These are phyloP conservation scores for Golubevia sp. DNA, from an alignment of 1,284 basidiomycete species.

Conservation along the genomic window DNA sequence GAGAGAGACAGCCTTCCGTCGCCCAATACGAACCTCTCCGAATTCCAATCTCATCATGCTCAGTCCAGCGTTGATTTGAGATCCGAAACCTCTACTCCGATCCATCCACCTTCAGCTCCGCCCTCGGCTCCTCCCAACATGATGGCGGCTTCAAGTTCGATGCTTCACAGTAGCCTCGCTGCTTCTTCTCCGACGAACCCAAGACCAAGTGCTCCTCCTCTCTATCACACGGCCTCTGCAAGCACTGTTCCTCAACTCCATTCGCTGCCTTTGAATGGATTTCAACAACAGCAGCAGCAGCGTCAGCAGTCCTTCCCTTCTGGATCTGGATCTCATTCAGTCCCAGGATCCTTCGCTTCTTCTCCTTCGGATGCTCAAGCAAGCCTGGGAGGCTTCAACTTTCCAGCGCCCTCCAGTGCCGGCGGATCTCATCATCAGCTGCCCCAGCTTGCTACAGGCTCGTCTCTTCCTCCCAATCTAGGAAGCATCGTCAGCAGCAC, in stretches of 20 bases:
- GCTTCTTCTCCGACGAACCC: background rate
- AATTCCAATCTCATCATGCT: background rate
- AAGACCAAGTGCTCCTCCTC: constrained; percentile 10
- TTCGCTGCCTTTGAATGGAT: constrained; percentile 2
- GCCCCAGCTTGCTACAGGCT: background rate
- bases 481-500: too few species aligned
- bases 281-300: constrained; percentile 3
- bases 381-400: background rate
- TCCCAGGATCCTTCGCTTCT: background rate
- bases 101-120: constrained; percentile 20
- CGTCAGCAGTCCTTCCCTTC: constrained; percentile 1
- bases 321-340: background rate
- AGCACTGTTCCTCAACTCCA: constrained; percentile 10
- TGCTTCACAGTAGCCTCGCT: background rate
- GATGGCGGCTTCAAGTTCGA: constrained; percentile 3
- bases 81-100: constrained; percentile 20
- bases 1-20: too few species aligned
- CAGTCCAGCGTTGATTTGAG: constrained; percentile 6
- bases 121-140: constrained; percentile 17
- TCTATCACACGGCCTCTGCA: constrained; percentile 9
- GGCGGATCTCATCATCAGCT: background rate
- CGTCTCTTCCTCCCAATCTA: background rate
- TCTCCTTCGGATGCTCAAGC: background rate
- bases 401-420: background rate
- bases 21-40: background rate